These are phyloP conservation scores for Talaromyces stipitatus DNA, from an alignment of 495 filamentous ascomycete genomes.

Conservation along the genomic window DNA sequence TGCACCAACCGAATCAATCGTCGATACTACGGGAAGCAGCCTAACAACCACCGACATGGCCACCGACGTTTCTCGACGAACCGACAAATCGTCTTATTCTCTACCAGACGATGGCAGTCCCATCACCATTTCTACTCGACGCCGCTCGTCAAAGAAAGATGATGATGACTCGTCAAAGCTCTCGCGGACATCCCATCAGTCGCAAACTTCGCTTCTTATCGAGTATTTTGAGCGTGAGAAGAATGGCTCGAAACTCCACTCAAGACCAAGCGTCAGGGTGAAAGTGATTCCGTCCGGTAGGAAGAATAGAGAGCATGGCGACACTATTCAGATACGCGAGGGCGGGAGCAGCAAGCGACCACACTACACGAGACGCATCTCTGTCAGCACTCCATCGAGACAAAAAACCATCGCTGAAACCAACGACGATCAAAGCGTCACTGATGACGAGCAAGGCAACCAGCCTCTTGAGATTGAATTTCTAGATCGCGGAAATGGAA, in stretches of 20 bases:
- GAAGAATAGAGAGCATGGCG: constrained; percentile 49
- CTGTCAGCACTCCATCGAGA: constrained; percentile 45
- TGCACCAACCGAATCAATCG: constrained; percentile 72
- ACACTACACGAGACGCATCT: constrained; percentile 59
- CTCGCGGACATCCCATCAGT: constrained; percentile 47
- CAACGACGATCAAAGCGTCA: constrained; percentile 48
- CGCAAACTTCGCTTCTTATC: constrained; percentile 90
- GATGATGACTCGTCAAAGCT: constrained; percentile 45
- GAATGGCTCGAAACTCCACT: constrained; percentile 46
- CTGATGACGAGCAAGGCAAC: constrained; percentile 67
- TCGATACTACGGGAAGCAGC: constrained; percentile 51
- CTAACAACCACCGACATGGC: constrained; percentile 64
- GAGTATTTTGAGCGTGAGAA: constrained; percentile 96
- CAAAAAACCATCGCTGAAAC: constrained; percentile 42
- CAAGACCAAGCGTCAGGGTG: constrained; percentile 86
- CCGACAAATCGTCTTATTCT: constrained; percentile 77
- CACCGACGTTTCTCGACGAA: constrained; percentile 68
- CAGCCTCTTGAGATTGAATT: constrained; percentile 83
- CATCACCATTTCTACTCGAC: constrained; percentile 73
- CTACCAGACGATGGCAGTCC: constrained; percentile 94
- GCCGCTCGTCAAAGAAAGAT: constrained; percentile 43
- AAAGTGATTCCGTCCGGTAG: constrained; percentile 79
- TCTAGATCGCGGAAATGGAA: constrained; percentile 46
- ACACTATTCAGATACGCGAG: constrained; percentile 78
- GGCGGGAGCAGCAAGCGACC: constrained; percentile 57